These are phyloP conservation scores for Alectoria sarmentosa DNA, from an alignment of 495 filamentous ascomycete genomes.

Conservation along the genomic window DNA sequence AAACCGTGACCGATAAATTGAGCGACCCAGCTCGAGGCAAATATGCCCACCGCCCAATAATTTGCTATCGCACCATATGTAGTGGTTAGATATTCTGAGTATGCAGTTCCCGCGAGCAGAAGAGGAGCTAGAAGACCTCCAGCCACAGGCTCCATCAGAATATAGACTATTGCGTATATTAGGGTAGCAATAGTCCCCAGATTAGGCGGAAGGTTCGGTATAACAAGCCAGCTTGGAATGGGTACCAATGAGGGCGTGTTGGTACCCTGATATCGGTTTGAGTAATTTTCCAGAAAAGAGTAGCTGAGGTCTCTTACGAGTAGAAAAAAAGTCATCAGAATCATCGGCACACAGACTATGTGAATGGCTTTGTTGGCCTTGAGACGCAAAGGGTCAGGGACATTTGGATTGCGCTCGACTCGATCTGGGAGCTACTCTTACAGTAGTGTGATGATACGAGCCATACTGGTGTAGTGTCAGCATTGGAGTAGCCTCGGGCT, in stretches of 20 bases:
- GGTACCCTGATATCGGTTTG: conserved; percentile 49
- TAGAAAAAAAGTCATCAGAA: conserved; percentile 72
- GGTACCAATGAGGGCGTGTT: conserved; percentile 68
- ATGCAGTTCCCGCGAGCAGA: conserved; percentile 64
- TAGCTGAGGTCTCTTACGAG: conserved; percentile 49
- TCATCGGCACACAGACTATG: conserved; percentile 77
- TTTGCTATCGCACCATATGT: conserved; percentile 60
- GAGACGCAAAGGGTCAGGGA: conserved; percentile 10
- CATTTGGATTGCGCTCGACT: conserved; percentile 15
- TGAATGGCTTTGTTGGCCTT: conserved; percentile 84
- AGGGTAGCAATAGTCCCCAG: conserved; percentile 67
- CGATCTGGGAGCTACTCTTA: conserved; percentile 31
- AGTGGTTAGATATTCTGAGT: conserved; percentile 63
- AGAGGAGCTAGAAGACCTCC: conserved; percentile 66
- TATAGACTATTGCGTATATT: conserved; percentile 70
- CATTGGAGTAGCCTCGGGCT: conserved; percentile 3
- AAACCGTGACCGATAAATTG: conserved; percentile 91
- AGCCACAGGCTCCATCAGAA: conserved; percentile 90
- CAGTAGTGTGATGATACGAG: conserved; percentile 82
- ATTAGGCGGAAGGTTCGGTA: conserved; percentile 75
- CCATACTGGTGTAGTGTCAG: conserved; percentile 66
- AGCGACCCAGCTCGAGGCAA: conserved; percentile 69
- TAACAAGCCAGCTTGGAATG: conserved; percentile 59
- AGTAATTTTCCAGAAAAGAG: conserved; percentile 5
- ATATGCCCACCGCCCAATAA: conserved; percentile 59